Base-by-base conservation (phyloP, 257 asterid species). In the Rhazya stricta region DNA sequence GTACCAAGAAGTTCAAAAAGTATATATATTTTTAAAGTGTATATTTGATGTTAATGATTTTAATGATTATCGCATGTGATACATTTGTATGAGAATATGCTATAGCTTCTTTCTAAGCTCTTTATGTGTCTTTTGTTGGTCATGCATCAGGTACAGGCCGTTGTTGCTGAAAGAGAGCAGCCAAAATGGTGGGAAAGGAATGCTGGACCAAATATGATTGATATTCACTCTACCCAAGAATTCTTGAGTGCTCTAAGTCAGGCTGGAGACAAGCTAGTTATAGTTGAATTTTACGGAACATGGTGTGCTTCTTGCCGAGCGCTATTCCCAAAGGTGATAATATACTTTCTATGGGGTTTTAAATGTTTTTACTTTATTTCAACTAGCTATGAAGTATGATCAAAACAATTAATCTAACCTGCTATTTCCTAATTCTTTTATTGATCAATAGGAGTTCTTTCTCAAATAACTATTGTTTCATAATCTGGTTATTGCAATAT, bases 301-400 rank as follows among this genome's bases (percentile, higher is more conserved):
- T 93, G 98, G 98, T 93, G 98, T 77, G 98, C 98, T 83, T 93
- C 98, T 78, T 93, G 96, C 75, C 86, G 91, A 79, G 98, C 96
- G 71, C 77, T 93, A 72, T 93, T 83, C 77, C 98, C 98, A 77
- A 93, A 88, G 94, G 97, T 92, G 81, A 48, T 75, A 74, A 62
- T 72, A 60, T 41, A 34, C 45, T 69, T 79, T 16, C 62, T 42
- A 16, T 29, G 37, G 27, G 9, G 12, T 36, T 61, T 34, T 29
- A 50, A 18, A 18, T 39, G 60, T 41, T 34, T 41, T 1, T 32
- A 23, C 12, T n/a, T n/a, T 54, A 23, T 54, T 10, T 9, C 6
- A 9, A 25, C 36, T 10, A 25, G 36, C 36, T 9, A 57, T n/a
- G n/a, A n/a, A n/a, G n/a, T n/a, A n/a, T 25, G 63, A 25, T 32